A percentile compares a stretch with the other conserved stretches of the same genome.
Conservation (phyloP, 768 basidiomycete genomes). For the Rhodocollybia butyracea region DNA sequence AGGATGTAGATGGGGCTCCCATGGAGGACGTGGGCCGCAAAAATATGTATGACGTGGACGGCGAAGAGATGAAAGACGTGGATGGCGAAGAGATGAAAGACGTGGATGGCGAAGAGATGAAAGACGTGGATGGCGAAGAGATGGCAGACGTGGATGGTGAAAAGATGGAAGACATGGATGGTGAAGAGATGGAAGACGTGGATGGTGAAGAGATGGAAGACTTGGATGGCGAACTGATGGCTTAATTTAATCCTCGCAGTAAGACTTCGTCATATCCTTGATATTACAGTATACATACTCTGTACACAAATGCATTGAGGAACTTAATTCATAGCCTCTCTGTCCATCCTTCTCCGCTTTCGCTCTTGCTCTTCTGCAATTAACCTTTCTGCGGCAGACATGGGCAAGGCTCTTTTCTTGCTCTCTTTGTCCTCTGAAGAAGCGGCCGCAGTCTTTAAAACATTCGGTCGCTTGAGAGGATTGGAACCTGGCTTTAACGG, state of each 20-base stretch:
- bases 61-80: conserved; percentile 30
- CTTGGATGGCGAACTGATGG: conserved; percentile 43
- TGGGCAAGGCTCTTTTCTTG: conserved; percentile 58
- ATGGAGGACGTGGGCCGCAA: conserved; percentile 48
- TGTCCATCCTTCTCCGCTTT: conserved; percentile 76
- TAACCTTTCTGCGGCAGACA: conserved; percentile 82
- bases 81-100: conserved; percentile 42
- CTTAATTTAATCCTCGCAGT: not conserved
- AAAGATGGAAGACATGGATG: conserved; percentile 37
- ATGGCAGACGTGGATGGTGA: conserved; percentile 35
- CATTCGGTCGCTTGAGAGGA: conserved; percentile 71
- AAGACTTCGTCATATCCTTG: not conserved
- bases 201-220: conserved; percentile 36
- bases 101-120: conserved; percentile 22
- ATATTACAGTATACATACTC: not conserved
- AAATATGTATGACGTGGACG: conserved; percentile 37
- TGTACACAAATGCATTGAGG: not conserved
- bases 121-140: conserved; percentile 35
- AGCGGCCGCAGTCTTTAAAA: conserved; percentile 53
- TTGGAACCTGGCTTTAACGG: conserved; percentile 53
- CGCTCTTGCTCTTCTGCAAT: conserved; percentile 91
- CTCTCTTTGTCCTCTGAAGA: conserved; percentile 43
- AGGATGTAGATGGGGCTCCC: conserved; percentile 38
- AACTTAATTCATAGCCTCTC: conserved; percentile 21
- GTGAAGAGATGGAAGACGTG: conserved; percentile 34